These are phyloP conservation scores for Globisporangium iwayamae DNA, from an alignment of 352 stramenopile genomes.

Conservation along the genomic window DNA sequence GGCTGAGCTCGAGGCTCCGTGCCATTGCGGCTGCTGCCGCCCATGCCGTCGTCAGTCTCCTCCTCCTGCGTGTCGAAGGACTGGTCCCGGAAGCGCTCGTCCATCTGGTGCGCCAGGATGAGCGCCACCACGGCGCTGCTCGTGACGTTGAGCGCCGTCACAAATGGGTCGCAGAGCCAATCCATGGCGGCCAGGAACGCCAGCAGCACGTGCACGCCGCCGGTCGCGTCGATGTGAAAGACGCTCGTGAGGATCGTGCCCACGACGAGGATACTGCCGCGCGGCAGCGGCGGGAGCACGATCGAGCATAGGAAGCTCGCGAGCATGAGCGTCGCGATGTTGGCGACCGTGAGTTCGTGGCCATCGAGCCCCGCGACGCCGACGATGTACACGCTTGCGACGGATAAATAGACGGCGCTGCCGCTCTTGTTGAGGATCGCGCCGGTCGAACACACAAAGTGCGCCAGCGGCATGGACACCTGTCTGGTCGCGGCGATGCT, in stretches of 20 bases:
- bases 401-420: constrained; percentile 49
- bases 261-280: constrained; percentile 29
- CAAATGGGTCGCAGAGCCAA: constrained; percentile 55
- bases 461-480: constrained; percentile 53
- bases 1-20: not conserved
- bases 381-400: constrained; percentile 45
- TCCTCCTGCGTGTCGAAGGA: constrained; percentile 31
- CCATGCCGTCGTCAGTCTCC: constrained; percentile 26
- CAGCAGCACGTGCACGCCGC: constrained; percentile 28
- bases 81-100: constrained; percentile 30
- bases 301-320: constrained; percentile 35
- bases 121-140: constrained; percentile 45
- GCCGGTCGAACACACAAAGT: constrained; percentile 48
- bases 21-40: not conserved
- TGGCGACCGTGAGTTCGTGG: constrained; percentile 21
- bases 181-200: constrained; percentile 44
- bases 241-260: constrained; percentile 42
- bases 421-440: constrained; percentile 61
- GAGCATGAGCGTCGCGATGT: constrained; percentile 31
- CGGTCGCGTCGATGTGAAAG: constrained; percentile 29
- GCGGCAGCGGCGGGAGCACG: constrained; percentile 38
- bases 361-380: constrained; percentile 19
- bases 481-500: constrained; percentile 45
- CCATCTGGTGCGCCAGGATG: constrained; percentile 47
- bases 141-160: constrained; percentile 49